Percentiles rank a stretch among this genome's conserved stretches.
Evolutionary conservation across 257 asterid genomes (phyloP).

Genomic region (Ballota nigra): DNA sequence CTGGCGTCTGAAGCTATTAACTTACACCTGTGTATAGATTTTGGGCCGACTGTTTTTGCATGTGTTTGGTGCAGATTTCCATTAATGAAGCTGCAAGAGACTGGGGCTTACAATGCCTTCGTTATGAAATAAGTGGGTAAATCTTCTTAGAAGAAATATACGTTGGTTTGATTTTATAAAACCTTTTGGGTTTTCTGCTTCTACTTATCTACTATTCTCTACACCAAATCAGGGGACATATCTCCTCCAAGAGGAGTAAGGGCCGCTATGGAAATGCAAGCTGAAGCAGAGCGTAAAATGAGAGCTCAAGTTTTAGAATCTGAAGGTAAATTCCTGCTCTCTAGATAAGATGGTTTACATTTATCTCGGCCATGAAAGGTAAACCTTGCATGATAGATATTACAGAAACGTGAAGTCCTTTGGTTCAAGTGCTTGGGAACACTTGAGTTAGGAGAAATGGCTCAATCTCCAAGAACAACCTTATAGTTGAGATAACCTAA

Average conservation of each 20-base stretch:
- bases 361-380: background rate
- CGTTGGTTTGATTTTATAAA: constrained; percentile 12
- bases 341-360: background rate
- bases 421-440: background rate
- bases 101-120: constrained; percentile 92
- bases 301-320: constrained; percentile 91
- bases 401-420: background rate
- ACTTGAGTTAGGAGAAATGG: background rate
- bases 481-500: background rate
- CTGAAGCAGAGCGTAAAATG: constrained; percentile 97
- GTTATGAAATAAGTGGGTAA: constrained; percentile 94
- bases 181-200: background rate
- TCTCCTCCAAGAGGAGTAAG: constrained; percentile 85
- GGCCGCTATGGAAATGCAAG: constrained; percentile 98
- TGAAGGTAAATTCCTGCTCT: constrained; percentile 56
- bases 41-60: constrained; percentile 13
- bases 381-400: background rate
- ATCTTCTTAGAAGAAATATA: background rate
- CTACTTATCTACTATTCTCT: constrained; percentile 4
- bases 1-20: no score
- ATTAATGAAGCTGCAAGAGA: constrained; percentile 83
- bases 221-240: constrained; percentile 66
- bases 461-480: background rate
- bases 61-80: constrained; percentile 52
- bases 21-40: background rate